Evolutionary conservation across 371 early-diverging fungal genomes (phyloP).

Genomic region (Neoconidiobolus thromboides): DNA sequence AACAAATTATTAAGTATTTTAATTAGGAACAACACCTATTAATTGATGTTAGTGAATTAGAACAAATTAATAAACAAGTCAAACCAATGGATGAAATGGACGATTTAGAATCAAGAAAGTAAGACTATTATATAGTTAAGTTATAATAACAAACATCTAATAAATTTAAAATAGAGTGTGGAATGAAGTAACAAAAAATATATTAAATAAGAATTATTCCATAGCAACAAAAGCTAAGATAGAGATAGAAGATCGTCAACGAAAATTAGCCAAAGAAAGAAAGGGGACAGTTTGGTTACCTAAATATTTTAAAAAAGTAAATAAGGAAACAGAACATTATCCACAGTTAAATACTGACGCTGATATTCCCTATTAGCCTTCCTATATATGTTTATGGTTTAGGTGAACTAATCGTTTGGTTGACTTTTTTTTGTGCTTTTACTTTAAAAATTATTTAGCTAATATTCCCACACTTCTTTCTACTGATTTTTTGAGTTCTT

Average conservation of each 20-base stretch:
- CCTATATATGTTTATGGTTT: not conserved
- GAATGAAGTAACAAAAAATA: conserved; percentile 19
- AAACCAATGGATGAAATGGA: conserved; percentile 29
- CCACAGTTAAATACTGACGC: not conserved
- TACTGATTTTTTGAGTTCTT: too few relatives aligned
- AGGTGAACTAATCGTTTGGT: too few relatives aligned
- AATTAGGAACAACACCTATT: conserved; percentile 14
- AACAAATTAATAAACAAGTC: conserved; percentile 22
- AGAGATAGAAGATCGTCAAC: conserved; percentile 26
- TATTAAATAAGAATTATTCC: conserved; percentile 17
- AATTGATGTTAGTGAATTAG: conserved; percentile 24
- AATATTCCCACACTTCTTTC: not conserved
- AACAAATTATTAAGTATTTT: not conserved
- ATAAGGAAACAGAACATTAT: not conserved
- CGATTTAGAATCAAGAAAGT: conserved; percentile 28
- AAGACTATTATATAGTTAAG: not conserved
- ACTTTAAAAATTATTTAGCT: not conserved
- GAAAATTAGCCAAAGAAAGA: conserved; percentile 17
- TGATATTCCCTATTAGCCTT: not conserved
- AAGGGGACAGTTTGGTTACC: conserved; percentile 6
- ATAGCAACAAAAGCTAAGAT: conserved; percentile 29
- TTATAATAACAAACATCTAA: not conserved
- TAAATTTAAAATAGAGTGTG: conserved; percentile 13
- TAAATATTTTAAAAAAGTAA: conserved; percentile 1
- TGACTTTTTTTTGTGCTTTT: too few relatives aligned